Base-by-base conservation (phyloP, 2,329 filamentous ascomycete genomes). In the Fusarium setosum region DNA sequence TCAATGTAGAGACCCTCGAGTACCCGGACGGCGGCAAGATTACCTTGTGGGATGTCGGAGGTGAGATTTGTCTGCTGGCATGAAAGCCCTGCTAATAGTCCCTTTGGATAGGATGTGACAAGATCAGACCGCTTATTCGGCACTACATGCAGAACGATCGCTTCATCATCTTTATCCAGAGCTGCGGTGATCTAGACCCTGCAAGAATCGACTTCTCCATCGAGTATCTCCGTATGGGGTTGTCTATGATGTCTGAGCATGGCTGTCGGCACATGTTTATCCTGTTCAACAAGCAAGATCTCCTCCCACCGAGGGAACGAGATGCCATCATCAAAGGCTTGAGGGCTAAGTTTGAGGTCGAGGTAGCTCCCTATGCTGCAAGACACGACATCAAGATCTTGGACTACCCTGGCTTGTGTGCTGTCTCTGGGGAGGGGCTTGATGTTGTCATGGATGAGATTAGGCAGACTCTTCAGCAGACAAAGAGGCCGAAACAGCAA, bases 1-100 rank as follows among this genome's bases (percentile, higher is more conserved):
- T 97, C 84, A 97, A 97, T 76, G 92, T 97, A 65, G 94, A 97
- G 81, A 92, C 89, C 3, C 90, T 94, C 0, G 63, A 69, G 2
- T 59, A 67, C 38, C 31, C 61, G 0, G 52, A 66, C 42, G 64
- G 68, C 6, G 60, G 59, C 7, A 69, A 65, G 11, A 56, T 75
- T 2, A 69, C 66, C 0, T 44, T 76, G 2, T 76, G 74, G 74
- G 72, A 76, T 18, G 56, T 74, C 9, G 74, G 74, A 63, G 74
- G 74, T 74, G 13, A 52, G 63, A 5, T 12, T 31, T 10, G 20
- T 5, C 26, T 20, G 6, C 0, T 4, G 3, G 2, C 8, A 5
- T 10, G 3, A 1, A 13, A 2, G 13, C n/a, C 15, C 9, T 18
- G 11, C 56, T 59, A 7, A 51, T 18, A 6, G 1, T 17, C 18